These are phyloP conservation scores for Sporobolus alterniflorus DNA, from an alignment of 202 grass and related monocot genomes.

Conservation along the genomic window DNA sequence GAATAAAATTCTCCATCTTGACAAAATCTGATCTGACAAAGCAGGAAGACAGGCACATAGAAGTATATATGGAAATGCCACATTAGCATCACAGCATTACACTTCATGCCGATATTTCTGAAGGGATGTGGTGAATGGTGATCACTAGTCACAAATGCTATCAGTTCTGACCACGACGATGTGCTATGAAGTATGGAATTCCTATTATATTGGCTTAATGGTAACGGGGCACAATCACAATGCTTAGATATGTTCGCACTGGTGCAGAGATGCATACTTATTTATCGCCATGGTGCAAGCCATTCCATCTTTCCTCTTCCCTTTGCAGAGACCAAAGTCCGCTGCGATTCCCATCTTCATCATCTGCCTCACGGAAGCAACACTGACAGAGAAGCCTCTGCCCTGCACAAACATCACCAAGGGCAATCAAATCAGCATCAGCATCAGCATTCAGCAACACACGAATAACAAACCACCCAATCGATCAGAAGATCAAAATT, in stretches of 20 bases:
- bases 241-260: neutral
- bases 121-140: neutral
- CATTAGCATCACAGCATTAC: neutral
- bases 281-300: slow-evolving; percentile 86
- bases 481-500: neutral
- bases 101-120: neutral
- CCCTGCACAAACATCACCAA: slow-evolving; percentile 51
- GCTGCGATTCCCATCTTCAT: slow-evolving; percentile 79
- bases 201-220: neutral
- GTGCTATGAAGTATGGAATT: neutral
- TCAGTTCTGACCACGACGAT: neutral
- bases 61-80: neutral
- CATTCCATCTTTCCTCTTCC: slow-evolving; percentile 93
- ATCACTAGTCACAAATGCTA: neutral
- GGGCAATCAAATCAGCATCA: slow-evolving; percentile 12
- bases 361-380: slow-evolving; percentile 74
- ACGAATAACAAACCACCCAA: neutral
- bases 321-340: slow-evolving; percentile 84
- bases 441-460: slow-evolving; percentile 14
- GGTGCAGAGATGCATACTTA: slow-evolving; percentile 54
- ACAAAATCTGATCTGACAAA: neutral
- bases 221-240: neutral
- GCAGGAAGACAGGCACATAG: neutral
- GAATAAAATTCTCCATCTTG: neutral
- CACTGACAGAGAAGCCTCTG: slow-evolving; percentile 79